These are phyloP conservation scores for Dioszegia hungarica DNA, from an alignment of 768 basidiomycete genomes.

Conservation along the genomic window DNA sequence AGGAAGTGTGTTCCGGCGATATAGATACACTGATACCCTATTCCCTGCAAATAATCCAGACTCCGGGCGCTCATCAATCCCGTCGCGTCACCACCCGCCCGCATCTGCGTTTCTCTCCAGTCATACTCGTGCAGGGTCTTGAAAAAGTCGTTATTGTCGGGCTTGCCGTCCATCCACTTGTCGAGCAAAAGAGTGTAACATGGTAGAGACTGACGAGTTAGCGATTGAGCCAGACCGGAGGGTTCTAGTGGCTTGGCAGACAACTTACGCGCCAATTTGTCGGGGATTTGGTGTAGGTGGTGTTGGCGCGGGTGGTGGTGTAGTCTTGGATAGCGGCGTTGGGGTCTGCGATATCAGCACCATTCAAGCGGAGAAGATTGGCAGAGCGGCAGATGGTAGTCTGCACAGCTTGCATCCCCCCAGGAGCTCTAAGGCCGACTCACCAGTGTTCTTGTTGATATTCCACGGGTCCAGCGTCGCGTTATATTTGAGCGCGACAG, in stretches of 20 bases:
- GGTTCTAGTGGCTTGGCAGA: no score
- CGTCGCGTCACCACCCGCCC: slow-evolving; percentile 81
- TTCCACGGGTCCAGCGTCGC: slow-evolving; percentile 48
- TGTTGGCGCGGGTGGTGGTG: slow-evolving; percentile 58
- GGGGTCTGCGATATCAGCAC: slow-evolving; percentile 20
- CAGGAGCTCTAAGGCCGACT: no score
- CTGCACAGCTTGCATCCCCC: no score
- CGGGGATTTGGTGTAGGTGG: slow-evolving; percentile 72
- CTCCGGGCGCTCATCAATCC: slow-evolving; percentile 60
- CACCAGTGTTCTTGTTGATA: slow-evolving; percentile 47
- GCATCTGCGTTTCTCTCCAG: slow-evolving; percentile 79
- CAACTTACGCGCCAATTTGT: slow-evolving; percentile 70
- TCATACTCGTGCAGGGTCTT: slow-evolving; percentile 73
- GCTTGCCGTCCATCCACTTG: slow-evolving; percentile 92
- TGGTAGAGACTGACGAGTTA: slow-evolving; percentile 32
- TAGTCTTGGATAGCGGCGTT: slow-evolving; percentile 59
- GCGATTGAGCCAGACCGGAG: no score
- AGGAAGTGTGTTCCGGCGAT: slow-evolving; percentile 88
- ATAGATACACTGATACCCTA: slow-evolving; percentile 79
- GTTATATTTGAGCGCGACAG: slow-evolving; percentile 34
- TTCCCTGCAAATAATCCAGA: slow-evolving; percentile 82
- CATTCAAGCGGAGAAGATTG: not conserved
- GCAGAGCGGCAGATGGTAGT: not conserved
- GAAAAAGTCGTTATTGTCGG: slow-evolving; percentile 86
- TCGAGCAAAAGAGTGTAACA: slow-evolving; percentile 59